phyloP scores from a whole-genome alignment of 768 basidiomycete species.

The Imleria badia region DNA sequence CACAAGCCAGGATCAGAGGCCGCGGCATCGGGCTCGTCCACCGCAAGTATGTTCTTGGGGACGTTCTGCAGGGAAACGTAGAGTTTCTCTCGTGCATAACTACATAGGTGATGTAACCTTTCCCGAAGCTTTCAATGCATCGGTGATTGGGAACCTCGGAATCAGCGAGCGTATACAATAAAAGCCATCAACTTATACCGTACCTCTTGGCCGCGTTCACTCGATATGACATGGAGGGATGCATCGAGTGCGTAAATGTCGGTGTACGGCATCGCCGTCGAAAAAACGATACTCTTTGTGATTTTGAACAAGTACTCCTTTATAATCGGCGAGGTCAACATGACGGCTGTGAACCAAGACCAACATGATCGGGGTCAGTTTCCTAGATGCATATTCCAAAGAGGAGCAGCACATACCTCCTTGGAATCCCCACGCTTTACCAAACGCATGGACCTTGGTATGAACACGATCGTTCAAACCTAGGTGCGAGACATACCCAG shows the following conservation, averaged over 20 bases:
- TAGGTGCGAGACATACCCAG: slow-evolving; percentile 42
- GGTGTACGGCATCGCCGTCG: slow-evolving; percentile 23
- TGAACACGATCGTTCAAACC: slow-evolving; percentile 43
- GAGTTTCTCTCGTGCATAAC: slow-evolving; percentile 14
- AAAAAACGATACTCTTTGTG: slow-evolving; percentile 19
- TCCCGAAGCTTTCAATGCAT: slow-evolving; percentile 17
- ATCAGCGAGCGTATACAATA: neutral
- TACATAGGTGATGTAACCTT: neutral
- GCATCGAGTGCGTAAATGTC: slow-evolving; percentile 36
- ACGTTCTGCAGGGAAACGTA: slow-evolving; percentile 1
- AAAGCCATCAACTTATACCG: neutral
- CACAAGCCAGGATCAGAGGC: neutral
- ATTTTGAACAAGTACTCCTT: slow-evolving; percentile 22
- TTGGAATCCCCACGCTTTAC: slow-evolving; percentile 38
- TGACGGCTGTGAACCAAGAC: slow-evolving; percentile 9
- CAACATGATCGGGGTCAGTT: neutral
- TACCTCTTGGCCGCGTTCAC: slow-evolving; percentile 20
- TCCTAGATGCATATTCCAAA: too few species aligned
- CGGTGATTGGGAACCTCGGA: neutral
- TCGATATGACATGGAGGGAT: slow-evolving; percentile 35
- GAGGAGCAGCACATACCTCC: slow-evolving; percentile 10
- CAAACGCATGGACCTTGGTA: slow-evolving; percentile 51
- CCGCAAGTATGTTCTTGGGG: slow-evolving; percentile 5
- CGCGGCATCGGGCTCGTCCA: neutral
- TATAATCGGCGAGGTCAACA: slow-evolving; percentile 20